Evolutionary conservation across 805 yeast species (phyloP), one percentile per base, ranked within the genome.

Genomic region (Danielozyma ontarioensis): DNA sequence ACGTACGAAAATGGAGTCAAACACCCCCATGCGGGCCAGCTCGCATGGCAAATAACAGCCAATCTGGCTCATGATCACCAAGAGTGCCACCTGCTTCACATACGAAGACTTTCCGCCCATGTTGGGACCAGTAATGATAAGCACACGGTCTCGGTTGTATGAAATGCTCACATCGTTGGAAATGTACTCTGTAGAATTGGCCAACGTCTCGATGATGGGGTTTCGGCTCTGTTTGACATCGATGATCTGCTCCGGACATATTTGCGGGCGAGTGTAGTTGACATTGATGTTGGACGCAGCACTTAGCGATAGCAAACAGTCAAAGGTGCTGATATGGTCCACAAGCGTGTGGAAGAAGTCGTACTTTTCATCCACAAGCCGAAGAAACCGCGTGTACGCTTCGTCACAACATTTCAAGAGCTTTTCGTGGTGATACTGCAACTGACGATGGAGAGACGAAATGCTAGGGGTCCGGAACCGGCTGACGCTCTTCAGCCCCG

Each of bases 91-190:
- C 40, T 83, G 87, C 32, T 84, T 70, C 12, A 83, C 85, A 46
- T 78, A 79, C 1, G 87, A 78, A 5, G 88, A 80, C 51, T 85
- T 85, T 3, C 95, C 95, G 7, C 95, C 95, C 88, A 84, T 83
- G 44, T 84, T 84, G 0, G 94, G 93, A 0, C 95, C 95, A 0
- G 95, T 84, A 15, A 88, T 74, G 12, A 88, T 67, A 34, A 79
- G 62, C 2, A 61, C 72, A 22, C 86, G 65, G 11, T 74, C 67
- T 3, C 62, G 53, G n/a, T 59, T 49, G 5, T 59, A 50, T 4
- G 63, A 45, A 62, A 88, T 72, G 5, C 51, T 35, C 4, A 80
- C 69, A 41, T 79, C 76, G 51, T 87, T 88, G 2, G 93, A 69
- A 10, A 88, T 84, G 50, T 77, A 83, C 8, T 19, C 10, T 6